phyloP scores from a whole-genome alignment of 352 stramenopile genomes.

The Phytophthora palmivora region DNA sequence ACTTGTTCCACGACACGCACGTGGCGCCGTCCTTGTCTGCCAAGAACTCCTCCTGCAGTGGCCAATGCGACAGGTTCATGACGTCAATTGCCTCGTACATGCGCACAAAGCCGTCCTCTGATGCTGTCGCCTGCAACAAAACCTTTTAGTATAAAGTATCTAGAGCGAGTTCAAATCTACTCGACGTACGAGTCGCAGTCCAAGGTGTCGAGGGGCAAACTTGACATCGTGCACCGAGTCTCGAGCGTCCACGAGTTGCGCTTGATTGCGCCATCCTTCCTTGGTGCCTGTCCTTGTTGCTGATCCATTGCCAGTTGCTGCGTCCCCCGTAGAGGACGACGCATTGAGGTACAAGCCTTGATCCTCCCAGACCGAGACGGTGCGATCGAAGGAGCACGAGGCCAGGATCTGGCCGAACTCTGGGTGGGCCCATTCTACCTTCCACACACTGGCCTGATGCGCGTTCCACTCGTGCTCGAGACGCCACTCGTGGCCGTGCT shows the following conservation, averaged over 20 bases:
- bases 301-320: slow-evolving; percentile 3
- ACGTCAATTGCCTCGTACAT: slow-evolving; percentile 97
- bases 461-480: slow-evolving; percentile 91
- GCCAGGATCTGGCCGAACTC: slow-evolving; percentile 97
- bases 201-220: slow-evolving; percentile 94
- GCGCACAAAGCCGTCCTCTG: slow-evolving; percentile 94
- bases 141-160: background rate
- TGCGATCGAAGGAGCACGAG: slow-evolving; percentile 94
- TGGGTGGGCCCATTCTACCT: slow-evolving; percentile 94
- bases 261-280: slow-evolving; percentile 85
- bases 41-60: slow-evolving; percentile 88
- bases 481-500: slow-evolving; percentile 84
- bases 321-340: slow-evolving; percentile 3
- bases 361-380: slow-evolving; percentile 96
- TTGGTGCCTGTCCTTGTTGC: slow-evolving; percentile 30
- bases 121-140: slow-evolving; percentile 86
- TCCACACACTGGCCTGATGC: slow-evolving; percentile 92
- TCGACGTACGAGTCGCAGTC: slow-evolving; percentile 82
- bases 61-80: slow-evolving; percentile 97
- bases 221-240: slow-evolving; percentile 96
- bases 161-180: background rate
- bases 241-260: slow-evolving; percentile 91
- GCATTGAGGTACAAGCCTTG: slow-evolving; percentile 65
- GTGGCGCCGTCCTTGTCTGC: slow-evolving; percentile 88
- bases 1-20: slow-evolving; percentile 95